Percentiles rank a stretch among this genome's conserved stretches.
Conservation (phyloP, 1,139 yeast genomes). For the Yamadazyma buinensis region DNA sequence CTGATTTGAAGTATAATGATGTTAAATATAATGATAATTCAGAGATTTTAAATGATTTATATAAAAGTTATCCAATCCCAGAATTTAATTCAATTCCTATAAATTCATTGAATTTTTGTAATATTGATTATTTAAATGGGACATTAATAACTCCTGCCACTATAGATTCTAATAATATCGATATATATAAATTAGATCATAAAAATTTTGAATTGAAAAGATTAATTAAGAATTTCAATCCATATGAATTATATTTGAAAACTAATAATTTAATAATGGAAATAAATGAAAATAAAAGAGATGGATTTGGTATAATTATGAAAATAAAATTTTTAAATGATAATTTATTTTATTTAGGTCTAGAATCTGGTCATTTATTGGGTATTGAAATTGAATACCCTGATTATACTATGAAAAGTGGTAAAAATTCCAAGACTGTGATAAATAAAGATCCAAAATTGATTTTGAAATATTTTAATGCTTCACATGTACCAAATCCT, state of each 20-base stretch:
- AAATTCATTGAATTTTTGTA: conserved; percentile 55
- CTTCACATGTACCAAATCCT: conserved; percentile 49
- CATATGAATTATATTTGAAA: conserved; percentile 15
- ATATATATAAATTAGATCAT: conserved; percentile 39
- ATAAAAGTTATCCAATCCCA: conserved; percentile 16
- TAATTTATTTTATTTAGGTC: conserved; percentile 43
- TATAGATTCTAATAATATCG: conserved; percentile 49
- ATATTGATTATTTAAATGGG: conserved; percentile 31
- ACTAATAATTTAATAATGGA: conserved; percentile 9
- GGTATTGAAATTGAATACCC: conserved; percentile 18
- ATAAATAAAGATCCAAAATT: conserved; percentile 11
- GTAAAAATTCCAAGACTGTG: conserved; percentile 2
- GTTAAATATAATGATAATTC: conserved; percentile 11
- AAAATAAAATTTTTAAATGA: conserved; percentile 31
- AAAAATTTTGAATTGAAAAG: conserved; percentile 20
- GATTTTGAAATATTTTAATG: conserved; percentile 18
- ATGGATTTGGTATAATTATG: conserved; percentile 56
- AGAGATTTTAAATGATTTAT: conserved; percentile 7
- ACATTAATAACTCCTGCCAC: conserved; percentile 50
- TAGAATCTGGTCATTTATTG: conserved; percentile 54
- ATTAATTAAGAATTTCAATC: conserved; percentile 24
- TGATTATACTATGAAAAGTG: conserved; percentile 12
- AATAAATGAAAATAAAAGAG: conserved; percentile 18
- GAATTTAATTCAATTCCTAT: conserved; percentile 42
- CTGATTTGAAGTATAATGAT: conserved; percentile 12